These are phyloP conservation scores for Podaxis mareebaensis DNA, from an alignment of 768 basidiomycete genomes.

Conservation along the genomic window DNA sequence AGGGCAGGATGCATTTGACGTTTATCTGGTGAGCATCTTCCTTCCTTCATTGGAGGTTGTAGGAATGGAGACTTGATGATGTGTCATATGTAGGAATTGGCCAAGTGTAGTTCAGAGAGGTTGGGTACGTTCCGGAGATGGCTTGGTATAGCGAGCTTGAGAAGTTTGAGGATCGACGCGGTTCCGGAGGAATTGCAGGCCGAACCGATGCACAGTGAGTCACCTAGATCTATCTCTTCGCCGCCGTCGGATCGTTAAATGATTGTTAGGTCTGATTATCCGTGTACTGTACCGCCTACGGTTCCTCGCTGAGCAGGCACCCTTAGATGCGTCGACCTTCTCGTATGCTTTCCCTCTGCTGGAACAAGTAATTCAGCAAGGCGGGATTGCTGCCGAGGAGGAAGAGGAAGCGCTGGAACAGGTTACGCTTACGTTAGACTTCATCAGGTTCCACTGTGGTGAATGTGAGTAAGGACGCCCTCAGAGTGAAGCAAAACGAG, in stretches of 20 bases:
- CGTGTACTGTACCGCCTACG: conserved; percentile 86
- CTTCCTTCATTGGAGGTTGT: neutral
- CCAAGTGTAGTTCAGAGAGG: conserved; percentile 72
- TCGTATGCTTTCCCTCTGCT: conserved; percentile 80
- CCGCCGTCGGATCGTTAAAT: conserved; percentile 5
- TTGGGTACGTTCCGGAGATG: conserved; percentile 67
- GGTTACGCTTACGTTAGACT: conserved; percentile 68
- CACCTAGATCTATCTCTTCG: neutral
- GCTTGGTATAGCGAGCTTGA: conserved; percentile 82
- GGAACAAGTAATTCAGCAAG: conserved; percentile 61
- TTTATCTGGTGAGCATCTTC: conserved; percentile 66
- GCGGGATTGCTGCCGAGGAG: conserved; percentile 65
- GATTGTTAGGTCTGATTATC: conserved; percentile 62
- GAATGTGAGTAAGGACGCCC: conserved; percentile 57
- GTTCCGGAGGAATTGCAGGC: conserved; percentile 73
- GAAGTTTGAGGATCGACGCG: conserved; percentile 62
- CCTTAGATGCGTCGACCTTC: conserved; percentile 86
- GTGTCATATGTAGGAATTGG: conserved; percentile 51
- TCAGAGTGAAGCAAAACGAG: neutral
- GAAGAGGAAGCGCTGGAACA: conserved; percentile 80
- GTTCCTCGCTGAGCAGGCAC: conserved; percentile 74
- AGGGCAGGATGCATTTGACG: conserved; percentile 62
- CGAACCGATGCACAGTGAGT: conserved; percentile 68
- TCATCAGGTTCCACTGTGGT: conserved; percentile 69
- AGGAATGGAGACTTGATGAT: neutral